Base-by-base conservation (phyloP, 2,329 filamentous ascomycete species). In the Calonectria ilicicola region DNA sequence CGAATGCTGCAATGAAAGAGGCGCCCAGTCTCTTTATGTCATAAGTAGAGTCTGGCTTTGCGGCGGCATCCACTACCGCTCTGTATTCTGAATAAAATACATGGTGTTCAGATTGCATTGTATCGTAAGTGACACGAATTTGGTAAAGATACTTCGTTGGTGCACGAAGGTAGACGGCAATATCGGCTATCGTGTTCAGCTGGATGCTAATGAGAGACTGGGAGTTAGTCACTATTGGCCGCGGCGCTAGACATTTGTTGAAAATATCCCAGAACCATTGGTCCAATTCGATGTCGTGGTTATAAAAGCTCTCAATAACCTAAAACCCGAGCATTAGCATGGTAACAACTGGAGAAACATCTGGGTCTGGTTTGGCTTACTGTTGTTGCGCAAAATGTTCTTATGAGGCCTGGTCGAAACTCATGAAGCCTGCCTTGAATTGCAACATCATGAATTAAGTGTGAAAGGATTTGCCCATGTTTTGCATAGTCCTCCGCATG, bases 231-330 rank as follows among this genome's bases (percentile, higher is more conserved):
- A 26, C 5, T 3, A 35, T 44, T 32, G 67, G 56, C 3, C 47
- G 67, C 5, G 26, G 46, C n/a, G 17, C 2, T 8, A 35, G 9
- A 19, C 56, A 67, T 6, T n/a, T 44, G 9, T 73, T 63, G 23
- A 75, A 27, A 12, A 74, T 44, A 3, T 65, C 40, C 32, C 56
- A 63, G 26, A 78, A 75, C 75, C 75, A 79, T 0, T 70, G 70
- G n/a, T 68, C 70, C 10, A 77, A 72, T n/a, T 73, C 65, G 62
- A 82, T 78, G 3, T 73, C 73, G 12, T 72, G 75, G 38, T 81
- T 81, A 35, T 70, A 69, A 21, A 82, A 74, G 65, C 78, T 80
- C 58, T 82, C 80, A 2, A 79, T 47, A 19, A 80, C 63, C 80
- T 82, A 32, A 12, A 66, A 9, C 9, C 1, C 6, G 26, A 4